Percentiles rank a stretch among this genome's conserved stretches.
phyloP scores from a whole-genome alignment of 2,329 filamentous ascomycete genomes.

The Clonostachys solani region DNA sequence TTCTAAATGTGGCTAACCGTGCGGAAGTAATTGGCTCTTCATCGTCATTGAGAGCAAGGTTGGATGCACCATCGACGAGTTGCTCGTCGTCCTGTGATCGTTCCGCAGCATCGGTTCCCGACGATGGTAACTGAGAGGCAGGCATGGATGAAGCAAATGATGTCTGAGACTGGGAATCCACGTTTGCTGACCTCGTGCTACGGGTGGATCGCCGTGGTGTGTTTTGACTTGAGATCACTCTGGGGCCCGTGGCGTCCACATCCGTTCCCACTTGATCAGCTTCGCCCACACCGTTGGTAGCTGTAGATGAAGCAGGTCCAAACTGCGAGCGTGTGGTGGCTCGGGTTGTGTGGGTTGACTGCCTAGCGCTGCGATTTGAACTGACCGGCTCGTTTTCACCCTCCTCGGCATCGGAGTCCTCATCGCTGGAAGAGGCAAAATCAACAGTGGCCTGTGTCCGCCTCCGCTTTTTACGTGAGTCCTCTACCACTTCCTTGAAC shows the following conservation, averaged over 20 bases:
- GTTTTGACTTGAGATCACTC: constrained; percentile 27
- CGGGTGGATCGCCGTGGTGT: constrained; percentile 37
- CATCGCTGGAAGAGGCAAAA: constrained; percentile 54
- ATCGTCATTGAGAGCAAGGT: constrained; percentile 31
- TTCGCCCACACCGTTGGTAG: constrained; percentile 12
- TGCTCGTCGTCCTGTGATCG: constrained; percentile 30
- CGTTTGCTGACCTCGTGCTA: constrained; percentile 25
- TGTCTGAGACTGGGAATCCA: constrained; percentile 37
- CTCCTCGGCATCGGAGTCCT: constrained; percentile 56
- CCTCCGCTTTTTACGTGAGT: constrained; percentile 78
- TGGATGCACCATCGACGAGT: constrained; percentile 35
- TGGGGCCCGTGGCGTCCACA: constrained; percentile 27
- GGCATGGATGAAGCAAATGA: constrained; percentile 79
- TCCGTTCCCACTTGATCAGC: constrained; percentile 44
- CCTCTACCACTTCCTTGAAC: constrained; percentile 89
- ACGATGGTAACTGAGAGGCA: constrained; percentile 59
- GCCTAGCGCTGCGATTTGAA: constrained; percentile 40
- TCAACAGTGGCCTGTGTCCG: constrained; percentile 56
- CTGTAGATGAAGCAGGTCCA: not conserved
- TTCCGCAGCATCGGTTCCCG: too few species aligned
- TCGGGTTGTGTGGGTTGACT: constrained; percentile 19
- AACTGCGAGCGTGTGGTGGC: constrained; percentile 13
- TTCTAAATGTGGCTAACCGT: constrained; percentile 72
- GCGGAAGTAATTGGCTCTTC: constrained; percentile 42
- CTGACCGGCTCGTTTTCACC: constrained; percentile 57